Base-by-base conservation (phyloP, 768 basidiomycete species). In the Termitomyces sp. region DNA sequence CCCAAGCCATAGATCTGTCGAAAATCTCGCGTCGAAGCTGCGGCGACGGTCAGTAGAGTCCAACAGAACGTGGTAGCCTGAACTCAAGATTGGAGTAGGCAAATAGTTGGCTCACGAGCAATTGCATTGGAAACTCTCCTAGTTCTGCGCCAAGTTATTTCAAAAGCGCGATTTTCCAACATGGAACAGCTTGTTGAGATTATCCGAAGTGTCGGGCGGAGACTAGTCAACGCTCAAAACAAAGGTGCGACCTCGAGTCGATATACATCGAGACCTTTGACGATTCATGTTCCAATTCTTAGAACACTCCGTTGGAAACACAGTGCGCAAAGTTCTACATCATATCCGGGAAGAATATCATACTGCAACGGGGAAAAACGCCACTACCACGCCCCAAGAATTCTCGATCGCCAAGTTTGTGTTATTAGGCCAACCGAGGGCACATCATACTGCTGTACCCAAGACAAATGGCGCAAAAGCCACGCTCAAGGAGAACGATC, bases 281-380 rank as follows among this genome's bases (percentile, higher is more conserved):
- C 16, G 40, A 42, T 42, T 49, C 39, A 54, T 16, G 44, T 33
- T 36, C 20, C 31, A 52, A 52, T 41, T 51, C 40, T 49, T 71
- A 98, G 97, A 99, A 68, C 88, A 95, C 65, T 90, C 94, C 42
- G 89, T 97, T 33, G 94, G 94, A 22, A 98, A 98, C 68, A 95
- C 95, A 20, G 88, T 95, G 38, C 85, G 94, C 36, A 93, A 93
- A 64, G 86, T 98, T 22, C 76, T 98, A 25, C 93, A 95, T 66
- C 89, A 97, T 64, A 88, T 99, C 54, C 83, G 94, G 47, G 97
- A 99, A 70, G 97, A 99, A 66, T 95, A 94, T 68, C 79, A 89
- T 56, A 90, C 94, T 4, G 92, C 92, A 2, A 84, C 79, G 60
- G 82, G 75, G 51, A 69, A 71, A 16, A 67, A 74, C 0, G 64